These are phyloP conservation scores for Triticum urartu DNA, from an alignment of 176 grass and related monocot genomes.

Conservation along the genomic window DNA sequence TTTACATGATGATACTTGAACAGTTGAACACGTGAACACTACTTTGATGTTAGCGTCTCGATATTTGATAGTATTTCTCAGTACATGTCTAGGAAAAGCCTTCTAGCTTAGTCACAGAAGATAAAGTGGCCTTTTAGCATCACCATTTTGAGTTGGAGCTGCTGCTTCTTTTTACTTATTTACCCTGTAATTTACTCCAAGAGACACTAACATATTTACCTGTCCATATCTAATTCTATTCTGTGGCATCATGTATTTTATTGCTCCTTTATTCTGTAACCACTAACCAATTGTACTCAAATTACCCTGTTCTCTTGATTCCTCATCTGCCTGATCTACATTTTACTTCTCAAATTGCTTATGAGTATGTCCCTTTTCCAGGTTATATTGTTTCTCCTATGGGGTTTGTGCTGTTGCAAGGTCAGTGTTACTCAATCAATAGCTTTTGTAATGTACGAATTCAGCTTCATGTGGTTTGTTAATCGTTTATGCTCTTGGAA, in stretches of 20 bases:
- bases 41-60: not conserved
- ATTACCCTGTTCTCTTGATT: not conserved
- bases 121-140: not conserved
- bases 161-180: not conserved
- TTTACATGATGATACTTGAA: not conserved
- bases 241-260: not conserved
- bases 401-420: conserved; percentile 93
- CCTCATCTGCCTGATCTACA: not conserved
- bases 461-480: not conserved
- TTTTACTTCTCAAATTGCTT: not conserved
- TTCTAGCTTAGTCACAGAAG: not conserved
- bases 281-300: not conserved
- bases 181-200: not conserved
- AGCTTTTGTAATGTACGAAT: not conserved
- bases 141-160: not conserved
- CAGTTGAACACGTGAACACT: not conserved
- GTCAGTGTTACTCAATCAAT: conserved; percentile 37
- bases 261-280: not conserved
- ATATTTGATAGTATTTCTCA: too few relatives aligned
- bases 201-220: not conserved
- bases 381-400: conserved; percentile 84
- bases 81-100: not conserved
- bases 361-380: conserved; percentile 29
- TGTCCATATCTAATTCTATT: not conserved
- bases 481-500: conserved; percentile 6